phyloP scores from a whole-genome alignment of 2,329 filamentous ascomycete genomes.

The Pseudogymnoascus sp. region DNA sequence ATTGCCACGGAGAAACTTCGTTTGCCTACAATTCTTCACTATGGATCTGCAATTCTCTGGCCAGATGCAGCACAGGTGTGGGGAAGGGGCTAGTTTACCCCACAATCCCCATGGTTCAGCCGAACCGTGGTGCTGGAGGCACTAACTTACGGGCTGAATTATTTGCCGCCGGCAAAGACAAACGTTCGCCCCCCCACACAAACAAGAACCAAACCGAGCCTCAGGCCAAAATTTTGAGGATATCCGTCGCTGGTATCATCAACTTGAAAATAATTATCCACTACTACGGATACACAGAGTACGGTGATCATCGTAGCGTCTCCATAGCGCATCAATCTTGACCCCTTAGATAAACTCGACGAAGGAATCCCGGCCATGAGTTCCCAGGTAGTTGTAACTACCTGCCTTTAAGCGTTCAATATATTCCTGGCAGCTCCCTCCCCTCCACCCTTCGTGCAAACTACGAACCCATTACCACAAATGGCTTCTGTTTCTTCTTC shows the following conservation, averaged over 20 bases:
- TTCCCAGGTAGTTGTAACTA: neutral
- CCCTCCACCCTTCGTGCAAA: neutral
- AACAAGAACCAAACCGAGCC: neutral
- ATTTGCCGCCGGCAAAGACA: conserved; percentile 6
- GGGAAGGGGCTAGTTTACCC: neutral
- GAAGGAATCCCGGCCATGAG: neutral
- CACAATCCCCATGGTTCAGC: neutral
- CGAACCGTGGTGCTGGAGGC: neutral
- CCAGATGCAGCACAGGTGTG: neutral
- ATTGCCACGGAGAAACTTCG: conserved; percentile 1
- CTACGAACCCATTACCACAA: neutral
- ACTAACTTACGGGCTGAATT: neutral
- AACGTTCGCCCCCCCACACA: neutral
- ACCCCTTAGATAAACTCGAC: neutral
- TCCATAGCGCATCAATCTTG: neutral
- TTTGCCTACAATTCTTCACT: neutral
- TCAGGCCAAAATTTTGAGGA: neutral
- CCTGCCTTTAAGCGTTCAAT: neutral
- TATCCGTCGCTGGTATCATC: neutral
- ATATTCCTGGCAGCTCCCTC: neutral
- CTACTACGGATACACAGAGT: neutral
- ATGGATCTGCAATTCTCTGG: neutral
- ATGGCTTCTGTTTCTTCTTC: neutral
- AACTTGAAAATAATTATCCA: conserved; percentile 6
- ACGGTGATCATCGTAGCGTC: neutral